phyloP scores from a whole-genome alignment of 2,329 filamentous ascomycete genomes.

The Atkinsonella hypoxylon region DNA sequence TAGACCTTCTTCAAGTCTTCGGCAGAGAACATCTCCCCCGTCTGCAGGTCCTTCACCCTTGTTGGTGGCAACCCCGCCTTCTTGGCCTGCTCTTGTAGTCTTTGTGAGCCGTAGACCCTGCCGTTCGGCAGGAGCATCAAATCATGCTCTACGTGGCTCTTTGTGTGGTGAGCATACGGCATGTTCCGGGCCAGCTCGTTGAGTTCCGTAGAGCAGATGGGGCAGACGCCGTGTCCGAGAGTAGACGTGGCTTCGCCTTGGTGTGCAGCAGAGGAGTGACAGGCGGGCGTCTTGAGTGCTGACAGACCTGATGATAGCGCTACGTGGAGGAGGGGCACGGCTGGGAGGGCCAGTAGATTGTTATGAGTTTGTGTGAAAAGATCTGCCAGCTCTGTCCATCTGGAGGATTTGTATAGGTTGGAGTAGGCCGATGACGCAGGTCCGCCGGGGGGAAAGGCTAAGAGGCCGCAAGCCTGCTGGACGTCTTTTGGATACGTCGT shows the following conservation, averaged over 20 bases:
- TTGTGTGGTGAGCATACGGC: constrained; percentile 89
- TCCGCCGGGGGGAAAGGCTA: constrained; percentile 53
- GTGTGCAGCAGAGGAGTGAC: constrained; percentile 55
- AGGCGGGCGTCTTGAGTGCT: constrained; percentile 89
- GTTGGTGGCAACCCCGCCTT: constrained; percentile 61
- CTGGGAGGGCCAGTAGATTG: constrained; percentile 69
- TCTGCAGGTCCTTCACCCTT: constrained; percentile 67
- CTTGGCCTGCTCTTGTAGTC: constrained; percentile 62
- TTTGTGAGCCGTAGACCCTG: constrained; percentile 67
- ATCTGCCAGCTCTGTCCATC: constrained; percentile 66
- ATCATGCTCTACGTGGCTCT: constrained; percentile 84
- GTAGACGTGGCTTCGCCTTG: constrained; percentile 20
- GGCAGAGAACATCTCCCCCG: constrained; percentile 52
- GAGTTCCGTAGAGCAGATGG: constrained; percentile 90
- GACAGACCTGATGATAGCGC: constrained; percentile 85
- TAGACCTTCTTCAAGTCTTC: constrained; percentile 73
- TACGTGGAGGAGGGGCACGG: constrained; percentile 75
- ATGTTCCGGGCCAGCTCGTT: constrained; percentile 82
- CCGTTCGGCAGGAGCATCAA: constrained; percentile 79
- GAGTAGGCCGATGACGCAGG: constrained; percentile 30
- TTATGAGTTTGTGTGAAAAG: constrained; percentile 83
- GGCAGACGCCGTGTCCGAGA: constrained; percentile 68
- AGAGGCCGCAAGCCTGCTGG: constrained; percentile 61
- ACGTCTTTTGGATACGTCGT: constrained; percentile 59
- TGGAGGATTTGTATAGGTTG: constrained; percentile 57